Percentiles rank a stretch among this genome's conserved stretches.
phyloP scores from a whole-genome alignment of 2,329 filamentous ascomycete genomes.

The Hymenoscyphus scutula region DNA sequence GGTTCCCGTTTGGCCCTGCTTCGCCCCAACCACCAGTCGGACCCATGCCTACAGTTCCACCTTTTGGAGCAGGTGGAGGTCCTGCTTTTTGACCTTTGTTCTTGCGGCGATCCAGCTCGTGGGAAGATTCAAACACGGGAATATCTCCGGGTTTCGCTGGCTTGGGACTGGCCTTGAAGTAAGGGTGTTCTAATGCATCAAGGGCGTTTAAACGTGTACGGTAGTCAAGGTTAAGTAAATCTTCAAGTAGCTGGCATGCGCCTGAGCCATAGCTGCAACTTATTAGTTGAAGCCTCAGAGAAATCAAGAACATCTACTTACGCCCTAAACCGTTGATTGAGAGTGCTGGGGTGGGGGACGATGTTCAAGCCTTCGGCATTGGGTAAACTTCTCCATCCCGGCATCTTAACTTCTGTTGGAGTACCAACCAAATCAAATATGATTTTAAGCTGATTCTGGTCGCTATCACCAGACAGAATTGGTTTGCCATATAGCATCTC shows the following conservation, averaged over 20 bases:
- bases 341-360: slow-evolving; percentile 58
- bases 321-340: slow-evolving; percentile 74
- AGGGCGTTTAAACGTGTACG: slow-evolving; percentile 84
- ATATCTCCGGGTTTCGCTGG: slow-evolving; percentile 82
- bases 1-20: slow-evolving; percentile 18
- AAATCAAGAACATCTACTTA: slow-evolving; percentile 38
- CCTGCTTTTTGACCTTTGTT: slow-evolving; percentile 82
- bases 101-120: slow-evolving; percentile 92
- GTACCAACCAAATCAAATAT: slow-evolving; percentile 93
- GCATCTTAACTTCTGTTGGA: slow-evolving; percentile 88
- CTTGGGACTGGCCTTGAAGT: slow-evolving; percentile 76
- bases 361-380: slow-evolving; percentile 74
- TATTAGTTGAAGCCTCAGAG: slow-evolving; percentile 25
- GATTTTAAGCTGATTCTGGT: slow-evolving; percentile 83
- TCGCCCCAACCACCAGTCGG: slow-evolving; percentile 42
- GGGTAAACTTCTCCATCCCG: slow-evolving; percentile 79
- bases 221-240: slow-evolving; percentile 88
- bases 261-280: slow-evolving; percentile 57
- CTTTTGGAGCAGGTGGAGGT: slow-evolving; percentile 85
- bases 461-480: slow-evolving; percentile 86
- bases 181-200: slow-evolving; percentile 88
- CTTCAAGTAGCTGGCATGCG: slow-evolving; percentile 75
- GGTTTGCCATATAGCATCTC: slow-evolving; percentile 96
- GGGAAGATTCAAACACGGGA: slow-evolving; percentile 90
- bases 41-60: slow-evolving; percentile 79